Conservation (phyloP, 2,329 filamentous ascomycete species). For the Passalora sequoiae region DNA sequence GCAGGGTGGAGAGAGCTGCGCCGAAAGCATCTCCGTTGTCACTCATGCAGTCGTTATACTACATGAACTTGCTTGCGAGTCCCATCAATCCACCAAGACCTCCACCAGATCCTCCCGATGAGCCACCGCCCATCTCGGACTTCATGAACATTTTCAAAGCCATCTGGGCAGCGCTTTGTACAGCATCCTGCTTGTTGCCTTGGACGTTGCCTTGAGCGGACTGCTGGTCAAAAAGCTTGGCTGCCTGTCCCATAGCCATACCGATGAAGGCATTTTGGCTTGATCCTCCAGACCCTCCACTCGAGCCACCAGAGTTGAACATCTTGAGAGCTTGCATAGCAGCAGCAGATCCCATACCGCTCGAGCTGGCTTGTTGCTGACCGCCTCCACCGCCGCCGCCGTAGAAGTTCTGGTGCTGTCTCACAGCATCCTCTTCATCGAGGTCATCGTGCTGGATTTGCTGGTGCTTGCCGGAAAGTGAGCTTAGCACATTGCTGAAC, state of each 20-base stretch:
- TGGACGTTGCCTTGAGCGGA: conserved; percentile 47
- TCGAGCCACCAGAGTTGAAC: conserved; percentile 49
- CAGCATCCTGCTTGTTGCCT: conserved; percentile 72
- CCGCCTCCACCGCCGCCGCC: conserved; percentile 48
- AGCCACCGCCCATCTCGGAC: conserved; percentile 53
- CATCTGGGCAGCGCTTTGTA: conserved; percentile 76
- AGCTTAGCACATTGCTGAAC: conserved; percentile 54
- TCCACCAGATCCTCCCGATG: conserved; percentile 39
- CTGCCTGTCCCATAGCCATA: conserved; percentile 58
- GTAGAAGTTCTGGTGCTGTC: conserved; percentile 72
- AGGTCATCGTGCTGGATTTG: conserved; percentile 49
- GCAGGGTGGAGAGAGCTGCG: too few species aligned
- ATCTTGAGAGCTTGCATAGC: conserved; percentile 77
- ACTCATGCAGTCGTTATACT: conserved; percentile 14
- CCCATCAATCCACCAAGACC: conserved; percentile 47
- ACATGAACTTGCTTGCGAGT: conserved; percentile 58
- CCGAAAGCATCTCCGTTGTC: too few species aligned
- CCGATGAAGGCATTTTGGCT: conserved; percentile 77
- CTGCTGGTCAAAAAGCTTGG: conserved; percentile 66
- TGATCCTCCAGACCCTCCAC: conserved; percentile 32
- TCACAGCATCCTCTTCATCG: conserved; percentile 62
- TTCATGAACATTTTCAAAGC: conserved; percentile 90
- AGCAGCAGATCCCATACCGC: conserved; percentile 60
- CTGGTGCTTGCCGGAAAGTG: conserved; percentile 52
- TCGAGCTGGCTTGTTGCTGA: conserved; percentile 42